Percentiles rank a stretch among this genome's conserved stretches.
Evolutionary conservation across 345 rosid species (phyloP).

Genomic region (Hibiscus syriacus): DNA sequence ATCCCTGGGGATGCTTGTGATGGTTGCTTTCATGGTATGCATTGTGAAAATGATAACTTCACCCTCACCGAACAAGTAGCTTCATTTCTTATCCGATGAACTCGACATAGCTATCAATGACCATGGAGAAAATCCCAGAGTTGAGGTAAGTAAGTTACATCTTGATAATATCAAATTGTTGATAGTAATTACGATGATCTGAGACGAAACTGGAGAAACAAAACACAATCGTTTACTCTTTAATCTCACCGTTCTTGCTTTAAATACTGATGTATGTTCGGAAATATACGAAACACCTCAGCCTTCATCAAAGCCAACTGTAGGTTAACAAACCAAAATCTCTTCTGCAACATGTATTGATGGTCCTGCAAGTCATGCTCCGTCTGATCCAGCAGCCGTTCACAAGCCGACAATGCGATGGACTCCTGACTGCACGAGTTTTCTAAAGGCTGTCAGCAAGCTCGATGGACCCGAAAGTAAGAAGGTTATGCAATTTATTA

Average conservation of each 20-base stretch:
- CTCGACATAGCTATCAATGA: not conserved
- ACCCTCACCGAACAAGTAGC: not conserved
- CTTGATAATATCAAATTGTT: not conserved
- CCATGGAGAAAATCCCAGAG: not conserved
- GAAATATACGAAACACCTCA: constrained; percentile 62
- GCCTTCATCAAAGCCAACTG: constrained; percentile 27
- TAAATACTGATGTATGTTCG: constrained; percentile 9
- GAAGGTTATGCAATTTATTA: constrained; percentile 20
- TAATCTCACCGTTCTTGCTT: constrained; percentile 16
- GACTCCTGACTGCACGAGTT: constrained; percentile 90
- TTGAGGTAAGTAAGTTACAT: not conserved
- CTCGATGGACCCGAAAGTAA: constrained; percentile 94
- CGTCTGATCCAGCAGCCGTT: constrained; percentile 35
- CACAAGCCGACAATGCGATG: constrained; percentile 89
- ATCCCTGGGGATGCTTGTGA: not conserved
- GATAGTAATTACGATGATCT: not conserved
- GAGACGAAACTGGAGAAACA: not conserved
- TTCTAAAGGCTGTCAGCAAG: constrained; percentile 59
- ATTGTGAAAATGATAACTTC: not conserved
- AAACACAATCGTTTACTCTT: not conserved
- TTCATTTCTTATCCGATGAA: not conserved
- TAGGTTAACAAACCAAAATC: constrained; percentile 22
- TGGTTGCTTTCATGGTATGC: not conserved
- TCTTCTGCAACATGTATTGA: constrained; percentile 29
- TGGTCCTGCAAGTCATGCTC: no score